Evolutionary conservation across 352 stramenopile species (phyloP), one percentile per base, ranked within the genome.

Genomic region (Globisporangium spinosum): DNA sequence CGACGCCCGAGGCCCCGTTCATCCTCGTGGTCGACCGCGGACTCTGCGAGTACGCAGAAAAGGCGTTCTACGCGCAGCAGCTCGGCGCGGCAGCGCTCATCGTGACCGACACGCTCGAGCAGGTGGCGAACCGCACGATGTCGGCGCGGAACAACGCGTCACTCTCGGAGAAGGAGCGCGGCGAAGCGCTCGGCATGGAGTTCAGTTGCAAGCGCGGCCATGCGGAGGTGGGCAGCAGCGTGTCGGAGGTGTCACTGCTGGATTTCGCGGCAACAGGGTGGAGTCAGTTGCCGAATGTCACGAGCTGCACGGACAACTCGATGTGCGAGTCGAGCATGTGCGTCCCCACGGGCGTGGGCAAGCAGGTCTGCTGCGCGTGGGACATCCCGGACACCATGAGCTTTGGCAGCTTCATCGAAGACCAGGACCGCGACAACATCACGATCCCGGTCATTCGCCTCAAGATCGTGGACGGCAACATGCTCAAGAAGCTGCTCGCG

Each of bases 331-430:
- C 87, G 23, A 70, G 68, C 54, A 77, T 83, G 71, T 94, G 87
- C 54, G 77, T 93, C 35, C 87, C 87, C 0, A 86, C 75, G 22
- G 80, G 82, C 23, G 74, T 69, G 12, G 71, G 67, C 25, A 72
- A 83, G 17, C 79, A 88, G 58, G 83, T 94, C 20, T 94, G 87
- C 70, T 94, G 87, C 45, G 76, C 73, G n/a, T 94, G 87, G 84
- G 84, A 93, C 66, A 76, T 93, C 13, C 80, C 84, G 6, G 84
- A 94, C 64, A 70, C 76, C 62, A 93, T 94, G 75, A 82, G 80
- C 53, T 91, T 90, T 60, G 67, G 74, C 27, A 70, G 55, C 22
- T 76, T 79, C 1, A 63, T 75, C 29, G 38, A 76, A 1, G 73
- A 87, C 22, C 65, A 69, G 8, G 73, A 79, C 49, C 73, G 75